A percentile compares a stretch with the other conserved stretches of the same genome.
These are phyloP conservation scores for Entamoeba nuttalli DNA, from an alignment of 208 protist species.

Conservation along the genomic window DNA sequence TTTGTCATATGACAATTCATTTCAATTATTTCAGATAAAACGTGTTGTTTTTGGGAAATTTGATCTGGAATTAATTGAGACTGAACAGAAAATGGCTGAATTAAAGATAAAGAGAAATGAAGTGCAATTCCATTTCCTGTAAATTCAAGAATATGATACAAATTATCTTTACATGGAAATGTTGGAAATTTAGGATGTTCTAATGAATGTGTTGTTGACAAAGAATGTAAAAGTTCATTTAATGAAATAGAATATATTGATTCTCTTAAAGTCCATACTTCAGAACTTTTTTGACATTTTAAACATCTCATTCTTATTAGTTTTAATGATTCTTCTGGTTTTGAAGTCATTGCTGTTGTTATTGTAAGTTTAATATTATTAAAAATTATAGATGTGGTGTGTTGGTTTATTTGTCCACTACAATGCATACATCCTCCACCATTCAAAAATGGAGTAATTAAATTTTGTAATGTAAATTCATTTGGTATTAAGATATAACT, in stretches of 20 bases:
- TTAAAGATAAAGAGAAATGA: not conserved
- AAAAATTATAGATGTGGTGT: not conserved
- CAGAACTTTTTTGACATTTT: not conserved
- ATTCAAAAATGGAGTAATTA: not conserved
- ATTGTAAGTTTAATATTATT: not conserved
- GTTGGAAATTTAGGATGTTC: not conserved
- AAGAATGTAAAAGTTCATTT: not conserved
- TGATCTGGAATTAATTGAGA: not conserved
- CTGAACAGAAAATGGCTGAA: not conserved
- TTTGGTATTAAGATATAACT: not conserved
- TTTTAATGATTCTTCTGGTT: not conserved
- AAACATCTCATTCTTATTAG: not conserved
- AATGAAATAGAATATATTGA: not conserved
- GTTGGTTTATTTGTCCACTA: not conserved
- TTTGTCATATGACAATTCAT: not conserved
- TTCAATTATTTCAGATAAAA: not conserved
- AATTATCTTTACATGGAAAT: not conserved
- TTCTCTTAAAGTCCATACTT: not conserved
- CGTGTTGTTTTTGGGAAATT: not conserved
- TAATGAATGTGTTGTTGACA: not conserved
- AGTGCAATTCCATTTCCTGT: not conserved
- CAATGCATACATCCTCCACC: not conserved
- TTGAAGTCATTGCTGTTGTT: not conserved
- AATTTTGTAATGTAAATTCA: not conserved
- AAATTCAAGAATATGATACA: not conserved